A percentile compares a stretch with the other conserved stretches of the same genome.
Conservation (phyloP, 148 eudicot genomes). For the Chenopodium album region DNA sequence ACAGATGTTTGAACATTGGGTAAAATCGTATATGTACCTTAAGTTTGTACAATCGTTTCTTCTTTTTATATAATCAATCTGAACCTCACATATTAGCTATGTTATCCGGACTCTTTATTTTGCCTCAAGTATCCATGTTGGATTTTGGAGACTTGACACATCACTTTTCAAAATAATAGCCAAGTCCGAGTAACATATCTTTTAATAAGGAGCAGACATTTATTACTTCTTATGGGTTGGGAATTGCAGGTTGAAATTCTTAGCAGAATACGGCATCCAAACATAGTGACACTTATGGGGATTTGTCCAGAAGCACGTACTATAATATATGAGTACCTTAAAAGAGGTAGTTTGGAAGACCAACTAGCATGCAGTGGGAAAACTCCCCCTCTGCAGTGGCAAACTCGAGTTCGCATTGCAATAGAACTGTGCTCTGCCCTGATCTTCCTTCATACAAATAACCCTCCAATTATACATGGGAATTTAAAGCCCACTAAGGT, state of each 20-base stretch:
- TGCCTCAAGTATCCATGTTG: neutral
- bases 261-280: constrained; percentile 77
- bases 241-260: constrained; percentile 59
- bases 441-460: constrained; percentile 65
- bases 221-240: neutral
- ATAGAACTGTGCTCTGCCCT: constrained; percentile 70
- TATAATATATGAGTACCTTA: constrained; percentile 70
- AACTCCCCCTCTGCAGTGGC: constrained; percentile 60
- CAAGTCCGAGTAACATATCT: neutral
- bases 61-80: neutral
- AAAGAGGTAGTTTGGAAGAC: constrained; percentile 78
- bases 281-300: constrained; percentile 68
- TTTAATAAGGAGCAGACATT: neutral
- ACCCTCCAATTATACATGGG: constrained; percentile 63
- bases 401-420: constrained; percentile 64
- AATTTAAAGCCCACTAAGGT: constrained; percentile 65
- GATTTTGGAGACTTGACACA: neutral
- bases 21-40: constrained; percentile 14
- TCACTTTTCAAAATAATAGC: neutral
- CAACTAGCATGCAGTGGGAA: constrained; percentile 41
- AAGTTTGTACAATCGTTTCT: neutral
- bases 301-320: constrained; percentile 71
- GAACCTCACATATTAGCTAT: neutral
- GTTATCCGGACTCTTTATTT: neutral
- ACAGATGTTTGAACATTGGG: constrained; percentile 58